Conservation (phyloP, 1,284 basidiomycete species). For the Mycosarcoma maydis region DNA sequence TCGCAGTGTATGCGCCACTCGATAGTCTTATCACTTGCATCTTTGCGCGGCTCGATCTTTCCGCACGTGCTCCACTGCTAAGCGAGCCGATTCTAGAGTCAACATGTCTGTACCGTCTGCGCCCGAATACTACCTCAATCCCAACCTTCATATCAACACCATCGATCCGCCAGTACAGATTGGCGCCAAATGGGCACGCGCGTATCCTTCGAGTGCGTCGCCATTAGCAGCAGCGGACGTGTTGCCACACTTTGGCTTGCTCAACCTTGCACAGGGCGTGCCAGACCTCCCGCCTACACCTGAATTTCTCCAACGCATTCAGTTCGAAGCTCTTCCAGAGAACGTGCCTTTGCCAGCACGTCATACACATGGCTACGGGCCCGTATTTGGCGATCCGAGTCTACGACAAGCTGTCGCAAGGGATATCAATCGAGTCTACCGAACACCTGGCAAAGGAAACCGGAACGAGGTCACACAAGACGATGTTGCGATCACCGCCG, state of each 20-base stretch:
- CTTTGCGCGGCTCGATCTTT: too few relatives aligned
- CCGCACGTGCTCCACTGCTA: too few relatives aligned
- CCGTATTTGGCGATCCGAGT: slow-evolving; percentile 74
- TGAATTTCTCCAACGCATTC: slow-evolving; percentile 37
- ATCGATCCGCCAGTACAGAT: slow-evolving; percentile 49
- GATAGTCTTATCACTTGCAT: too few relatives aligned
- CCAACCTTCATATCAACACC: slow-evolving; percentile 28
- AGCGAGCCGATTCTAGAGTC: too few relatives aligned
- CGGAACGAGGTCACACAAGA: slow-evolving; percentile 64
- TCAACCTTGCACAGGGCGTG: slow-evolving; percentile 60
- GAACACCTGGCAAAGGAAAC: slow-evolving; percentile 67
- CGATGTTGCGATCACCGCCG: slow-evolving; percentile 71
- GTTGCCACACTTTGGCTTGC: slow-evolving; percentile 26
- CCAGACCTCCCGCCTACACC: slow-evolving; percentile 49
- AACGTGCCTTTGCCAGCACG: slow-evolving; percentile 22
- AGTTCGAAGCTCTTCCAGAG: slow-evolving; percentile 23
- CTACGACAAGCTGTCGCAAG: slow-evolving; percentile 74
- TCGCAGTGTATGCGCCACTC: too few relatives aligned
- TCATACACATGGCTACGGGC: slow-evolving; percentile 73
- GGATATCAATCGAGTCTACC: slow-evolving; percentile 77
- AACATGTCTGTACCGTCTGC: slow-evolving; percentile 16
- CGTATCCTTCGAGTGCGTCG: slow-evolving; percentile 29
- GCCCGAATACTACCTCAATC: slow-evolving; percentile 40
- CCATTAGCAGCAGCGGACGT: slow-evolving; percentile 25
- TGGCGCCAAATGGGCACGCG: slow-evolving; percentile 43